Evolutionary conservation across 768 basidiomycete species (phyloP).

Genomic region (Xerocomus brunneocitrinus): DNA sequence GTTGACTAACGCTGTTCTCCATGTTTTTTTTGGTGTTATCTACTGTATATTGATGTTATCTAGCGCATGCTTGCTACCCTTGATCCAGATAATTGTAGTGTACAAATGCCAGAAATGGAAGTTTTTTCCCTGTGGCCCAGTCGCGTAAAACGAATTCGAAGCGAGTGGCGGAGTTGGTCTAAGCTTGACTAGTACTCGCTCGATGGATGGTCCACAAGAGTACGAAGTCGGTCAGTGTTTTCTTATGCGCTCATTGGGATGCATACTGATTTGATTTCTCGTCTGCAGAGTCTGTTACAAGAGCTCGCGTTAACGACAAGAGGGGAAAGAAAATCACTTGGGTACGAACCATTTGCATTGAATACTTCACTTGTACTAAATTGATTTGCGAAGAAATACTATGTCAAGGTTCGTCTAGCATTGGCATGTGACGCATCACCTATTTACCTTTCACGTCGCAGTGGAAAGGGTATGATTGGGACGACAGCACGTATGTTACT

Average conservation of each 20-base stretch:
- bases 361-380: constrained; percentile 10
- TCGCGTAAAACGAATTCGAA: background rate
- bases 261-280: background rate
- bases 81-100: constrained; percentile 4
- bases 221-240: constrained; percentile 63
- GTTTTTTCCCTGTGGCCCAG: constrained; percentile 9
- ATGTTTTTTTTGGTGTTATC: background rate
- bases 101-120: constrained; percentile 15
- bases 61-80: background rate
- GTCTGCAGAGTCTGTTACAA: constrained; percentile 45
- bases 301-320: constrained; percentile 47
- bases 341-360: constrained; percentile 35
- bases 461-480: constrained; percentile 58
- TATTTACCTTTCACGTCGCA: constrained; percentile 21
- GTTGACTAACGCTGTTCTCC: constrained; percentile 3
- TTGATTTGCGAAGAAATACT: constrained; percentile 42
- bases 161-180: constrained; percentile 1
- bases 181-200: constrained; percentile 10
- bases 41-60: background rate
- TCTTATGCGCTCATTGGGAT: background rate
- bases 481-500: constrained; percentile 54
- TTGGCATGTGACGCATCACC: background rate
- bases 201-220: constrained; percentile 40
- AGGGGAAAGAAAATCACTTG: constrained; percentile 45
- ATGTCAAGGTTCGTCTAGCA: constrained; percentile 47